These are phyloP conservation scores for Cornus suecica DNA, from an alignment of 148 eudicot species.

Conservation along the genomic window DNA sequence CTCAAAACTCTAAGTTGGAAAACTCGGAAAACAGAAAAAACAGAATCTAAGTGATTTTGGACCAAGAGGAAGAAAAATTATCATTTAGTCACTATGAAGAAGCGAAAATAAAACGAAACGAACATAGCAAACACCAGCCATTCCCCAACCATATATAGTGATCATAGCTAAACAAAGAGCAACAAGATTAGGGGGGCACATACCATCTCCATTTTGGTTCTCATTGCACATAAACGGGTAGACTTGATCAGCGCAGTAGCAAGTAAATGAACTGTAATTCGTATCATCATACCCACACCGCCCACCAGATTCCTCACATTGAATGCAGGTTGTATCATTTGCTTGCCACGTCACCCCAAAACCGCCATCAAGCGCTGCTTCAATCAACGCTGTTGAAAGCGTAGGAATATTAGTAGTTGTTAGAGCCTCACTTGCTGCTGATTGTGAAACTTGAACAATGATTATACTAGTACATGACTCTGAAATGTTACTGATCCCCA, in stretches of 20 bases:
- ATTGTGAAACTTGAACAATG: conserved; percentile 20
- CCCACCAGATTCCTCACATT: conserved; percentile 40
- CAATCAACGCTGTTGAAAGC: background rate
- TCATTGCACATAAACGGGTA: background rate
- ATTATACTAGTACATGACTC: conserved; percentile 18
- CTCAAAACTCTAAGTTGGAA: too few species aligned
- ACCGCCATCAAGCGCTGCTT: conserved; percentile 31
- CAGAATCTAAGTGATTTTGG: too few species aligned
- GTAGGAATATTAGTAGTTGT: background rate
- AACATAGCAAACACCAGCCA: too few species aligned
- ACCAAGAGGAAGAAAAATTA: too few species aligned
- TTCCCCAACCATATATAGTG: too few species aligned
- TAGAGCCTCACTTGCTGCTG: conserved; percentile 12
- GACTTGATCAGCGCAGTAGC: too few species aligned
- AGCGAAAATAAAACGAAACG: too few species aligned
- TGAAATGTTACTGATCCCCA: too few species aligned
- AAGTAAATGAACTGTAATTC: too few species aligned
- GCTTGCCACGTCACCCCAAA: conserved; percentile 49
- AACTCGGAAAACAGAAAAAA: too few species aligned
- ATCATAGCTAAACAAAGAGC: conserved; percentile 15
- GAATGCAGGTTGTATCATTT: conserved; percentile 25
- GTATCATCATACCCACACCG: conserved; percentile 43
- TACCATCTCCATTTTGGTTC: conserved; percentile 15
- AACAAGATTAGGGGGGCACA: conserved; percentile 1
- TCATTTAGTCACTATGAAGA: too few species aligned